A percentile compares a stretch with the other conserved stretches of the same genome.
Conservation (phyloP, 1,284 basidiomycete genomes). For the Pascua sp. region DNA sequence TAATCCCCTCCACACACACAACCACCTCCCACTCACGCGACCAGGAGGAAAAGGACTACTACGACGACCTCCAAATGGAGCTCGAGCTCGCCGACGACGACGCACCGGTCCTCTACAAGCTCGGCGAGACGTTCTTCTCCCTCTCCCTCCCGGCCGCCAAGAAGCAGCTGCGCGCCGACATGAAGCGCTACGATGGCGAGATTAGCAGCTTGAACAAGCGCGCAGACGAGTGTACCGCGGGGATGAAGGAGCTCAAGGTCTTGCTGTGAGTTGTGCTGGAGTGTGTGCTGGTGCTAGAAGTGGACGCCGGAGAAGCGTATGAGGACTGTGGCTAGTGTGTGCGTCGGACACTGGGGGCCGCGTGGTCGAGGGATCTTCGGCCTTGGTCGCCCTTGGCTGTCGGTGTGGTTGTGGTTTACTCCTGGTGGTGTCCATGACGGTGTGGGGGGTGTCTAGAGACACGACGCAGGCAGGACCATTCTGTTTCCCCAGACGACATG, state of each 20-base stretch:
- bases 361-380: not conserved
- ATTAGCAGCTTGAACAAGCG: conserved; percentile 58
- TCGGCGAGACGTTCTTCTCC: conserved; percentile 85
- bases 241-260: conserved; percentile 89
- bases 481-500: no score
- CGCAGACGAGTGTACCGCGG: conserved; percentile 68
- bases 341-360: no score
- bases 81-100: conserved; percentile 81
- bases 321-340: no score
- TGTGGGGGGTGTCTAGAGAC: no score
- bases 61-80: conserved; percentile 83
- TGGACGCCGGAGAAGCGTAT: no score
- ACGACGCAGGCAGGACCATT: no score
- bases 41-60: conserved; percentile 85
- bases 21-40: not conserved
- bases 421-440: no score
- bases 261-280: conserved; percentile 53
- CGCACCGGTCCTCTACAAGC: conserved; percentile 76
- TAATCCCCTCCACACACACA: not conserved
- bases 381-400: no score
- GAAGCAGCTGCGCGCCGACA: conserved; percentile 69
- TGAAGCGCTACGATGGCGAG: conserved; percentile 59
- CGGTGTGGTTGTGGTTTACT: no score
- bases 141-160: conserved; percentile 68
- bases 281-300: not conserved